Conservation (phyloP, 1,284 basidiomycete species). For the Salmacisia buchloeana region DNA sequence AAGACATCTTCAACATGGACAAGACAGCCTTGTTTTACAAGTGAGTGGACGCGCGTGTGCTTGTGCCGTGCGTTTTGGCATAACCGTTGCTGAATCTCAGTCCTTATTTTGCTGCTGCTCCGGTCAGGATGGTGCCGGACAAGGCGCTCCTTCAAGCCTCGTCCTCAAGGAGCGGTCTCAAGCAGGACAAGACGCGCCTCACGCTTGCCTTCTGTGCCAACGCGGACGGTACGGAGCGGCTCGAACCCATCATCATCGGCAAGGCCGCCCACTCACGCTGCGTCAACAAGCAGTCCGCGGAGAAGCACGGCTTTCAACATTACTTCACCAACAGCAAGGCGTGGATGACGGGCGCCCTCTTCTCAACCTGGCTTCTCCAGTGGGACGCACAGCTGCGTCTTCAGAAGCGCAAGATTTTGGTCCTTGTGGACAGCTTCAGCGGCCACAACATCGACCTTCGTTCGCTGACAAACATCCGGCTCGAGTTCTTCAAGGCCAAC, state of each 20-base stretch:
- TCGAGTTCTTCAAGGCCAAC: slow-evolving; percentile 14
- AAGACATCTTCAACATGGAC: slow-evolving; percentile 6
- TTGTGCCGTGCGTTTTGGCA: background rate
- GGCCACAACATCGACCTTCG: slow-evolving; percentile 11
- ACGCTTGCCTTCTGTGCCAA: background rate
- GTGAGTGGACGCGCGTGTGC: background rate
- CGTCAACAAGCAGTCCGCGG: background rate
- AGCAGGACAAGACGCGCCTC: background rate
- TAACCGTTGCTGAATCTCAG: background rate
- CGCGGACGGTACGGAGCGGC: background rate
- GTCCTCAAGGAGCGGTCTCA: background rate
- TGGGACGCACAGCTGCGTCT: background rate
- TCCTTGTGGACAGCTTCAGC: slow-evolving; percentile 15
- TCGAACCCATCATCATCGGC: background rate
- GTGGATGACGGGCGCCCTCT: background rate
- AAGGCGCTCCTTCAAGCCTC: background rate
- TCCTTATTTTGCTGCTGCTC: background rate
- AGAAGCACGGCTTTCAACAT: background rate
- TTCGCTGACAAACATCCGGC: slow-evolving; percentile 12
- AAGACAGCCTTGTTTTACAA: background rate
- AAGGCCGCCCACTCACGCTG: background rate
- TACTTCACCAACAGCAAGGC: background rate
- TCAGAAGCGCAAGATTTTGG: slow-evolving; percentile 6
- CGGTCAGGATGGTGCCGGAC: background rate
- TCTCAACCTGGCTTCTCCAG: background rate